Evolutionary conservation across 257 asterid species (phyloP).

Genomic region (Striga asiatica): DNA sequence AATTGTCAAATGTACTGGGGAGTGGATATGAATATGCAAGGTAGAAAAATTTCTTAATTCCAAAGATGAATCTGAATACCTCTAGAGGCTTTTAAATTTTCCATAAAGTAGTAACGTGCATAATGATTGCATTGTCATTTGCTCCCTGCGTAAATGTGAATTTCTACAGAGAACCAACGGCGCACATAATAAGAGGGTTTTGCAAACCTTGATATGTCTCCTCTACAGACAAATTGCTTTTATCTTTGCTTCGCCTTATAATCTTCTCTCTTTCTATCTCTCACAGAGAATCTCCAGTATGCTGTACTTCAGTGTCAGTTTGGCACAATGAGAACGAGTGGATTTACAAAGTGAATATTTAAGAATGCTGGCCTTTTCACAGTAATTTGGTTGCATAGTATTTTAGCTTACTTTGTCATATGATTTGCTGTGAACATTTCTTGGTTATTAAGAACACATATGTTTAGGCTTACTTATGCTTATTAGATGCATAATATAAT

Average conservation of each 20-base stretch:
- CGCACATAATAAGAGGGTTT: no score
- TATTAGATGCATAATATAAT: neutral
- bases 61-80: constrained; percentile 1
- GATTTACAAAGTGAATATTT: neutral
- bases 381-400: no score
- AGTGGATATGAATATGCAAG: neutral
- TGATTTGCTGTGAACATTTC: neutral
- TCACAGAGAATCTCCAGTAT: neutral
- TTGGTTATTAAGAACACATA: neutral
- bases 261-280: neutral
- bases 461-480: neutral
- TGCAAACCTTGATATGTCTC: no score
- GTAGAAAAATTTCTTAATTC: neutral
- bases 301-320: neutral
- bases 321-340: neutral
- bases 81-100: neutral
- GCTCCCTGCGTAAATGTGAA: no score
- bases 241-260: no score
- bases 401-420: neutral
- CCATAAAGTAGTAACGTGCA: neutral
- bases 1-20: neutral
- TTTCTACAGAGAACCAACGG: no score
- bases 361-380: neutral
- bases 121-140: no score
- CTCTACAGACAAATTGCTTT: no score